A percentile compares a stretch with the other conserved stretches of the same genome.
phyloP scores from a whole-genome alignment of 352 stramenopile species.

The Globisporangium megalacanthum region DNA sequence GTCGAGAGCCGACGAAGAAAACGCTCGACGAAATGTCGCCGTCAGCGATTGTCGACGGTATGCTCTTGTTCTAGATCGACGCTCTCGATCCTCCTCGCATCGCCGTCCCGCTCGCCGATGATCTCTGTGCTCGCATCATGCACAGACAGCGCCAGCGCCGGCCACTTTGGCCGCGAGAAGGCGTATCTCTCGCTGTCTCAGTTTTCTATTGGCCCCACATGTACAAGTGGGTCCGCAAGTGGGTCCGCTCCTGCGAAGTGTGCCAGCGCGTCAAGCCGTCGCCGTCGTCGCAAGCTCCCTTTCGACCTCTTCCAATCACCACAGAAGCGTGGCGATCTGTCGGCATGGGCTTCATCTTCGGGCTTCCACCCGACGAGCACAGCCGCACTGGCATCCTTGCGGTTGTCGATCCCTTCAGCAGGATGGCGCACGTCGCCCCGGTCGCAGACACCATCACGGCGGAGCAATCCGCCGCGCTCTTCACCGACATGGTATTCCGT shows the following conservation, averaged over 20 bases:
- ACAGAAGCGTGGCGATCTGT: background rate
- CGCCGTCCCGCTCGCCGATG: background rate
- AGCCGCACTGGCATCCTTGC: conserved; percentile 16
- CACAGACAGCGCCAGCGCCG: background rate
- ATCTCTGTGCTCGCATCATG: background rate
- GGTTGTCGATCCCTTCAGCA: conserved; percentile 26
- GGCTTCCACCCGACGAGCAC: background rate
- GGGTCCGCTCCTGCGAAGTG: background rate
- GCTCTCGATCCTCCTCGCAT: background rate
- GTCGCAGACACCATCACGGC: conserved; percentile 8
- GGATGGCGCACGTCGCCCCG: conserved; percentile 19
- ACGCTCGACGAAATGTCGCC: too few species aligned
- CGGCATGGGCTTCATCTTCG: conserved; percentile 9
- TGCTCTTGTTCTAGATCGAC: background rate
- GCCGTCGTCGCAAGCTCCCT: background rate
- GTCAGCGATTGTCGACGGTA: too few species aligned
- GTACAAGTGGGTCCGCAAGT: background rate
- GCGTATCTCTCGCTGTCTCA: background rate
- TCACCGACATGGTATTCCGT: conserved; percentile 20
- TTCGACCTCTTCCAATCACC: background rate
- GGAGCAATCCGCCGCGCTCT: conserved; percentile 14
- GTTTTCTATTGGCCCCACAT: too few species aligned
- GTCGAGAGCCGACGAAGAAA: too few species aligned
- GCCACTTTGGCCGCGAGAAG: background rate
- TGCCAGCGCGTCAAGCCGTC: background rate